phyloP scores from a whole-genome alignment of 768 basidiomycete genomes.

The Rhodosporidiobolus odoratus region DNA sequence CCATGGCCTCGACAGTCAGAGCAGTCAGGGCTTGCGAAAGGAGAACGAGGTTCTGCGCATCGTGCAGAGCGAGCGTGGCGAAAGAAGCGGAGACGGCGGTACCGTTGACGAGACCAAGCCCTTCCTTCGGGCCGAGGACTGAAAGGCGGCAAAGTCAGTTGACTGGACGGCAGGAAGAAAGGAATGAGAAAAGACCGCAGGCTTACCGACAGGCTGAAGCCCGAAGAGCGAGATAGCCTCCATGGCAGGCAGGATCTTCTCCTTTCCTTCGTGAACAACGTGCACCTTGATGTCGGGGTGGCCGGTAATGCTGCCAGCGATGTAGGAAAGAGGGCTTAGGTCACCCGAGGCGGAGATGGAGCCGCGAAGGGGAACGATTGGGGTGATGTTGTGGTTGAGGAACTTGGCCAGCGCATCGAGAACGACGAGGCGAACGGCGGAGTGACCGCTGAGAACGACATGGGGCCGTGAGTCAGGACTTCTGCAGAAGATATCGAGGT shows the following conservation, averaged over 20 bases:
- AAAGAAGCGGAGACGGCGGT: constrained; percentile 55
- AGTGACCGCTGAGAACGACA: constrained; percentile 60
- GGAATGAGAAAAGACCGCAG: constrained; percentile 44
- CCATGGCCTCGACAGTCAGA: constrained; percentile 72
- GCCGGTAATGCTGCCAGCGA: constrained; percentile 72
- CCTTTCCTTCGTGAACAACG: constrained; percentile 24
- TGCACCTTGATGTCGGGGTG: constrained; percentile 68
- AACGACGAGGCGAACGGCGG: constrained; percentile 73
- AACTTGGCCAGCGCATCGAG: constrained; percentile 71
- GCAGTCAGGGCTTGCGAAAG: constrained; percentile 67
- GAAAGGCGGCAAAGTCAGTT: neutral
- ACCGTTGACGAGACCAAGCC: constrained; percentile 57
- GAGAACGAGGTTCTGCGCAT: constrained; percentile 53
- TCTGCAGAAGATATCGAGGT: neutral
- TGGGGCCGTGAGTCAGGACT: neutral
- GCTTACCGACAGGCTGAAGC: constrained; percentile 57
- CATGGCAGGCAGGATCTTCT: constrained; percentile 43
- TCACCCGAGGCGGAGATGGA: constrained; percentile 73
- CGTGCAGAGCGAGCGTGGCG: constrained; percentile 66
- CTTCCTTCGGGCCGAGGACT: constrained; percentile 45
- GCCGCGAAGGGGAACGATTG: constrained; percentile 71
- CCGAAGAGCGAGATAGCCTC: constrained; percentile 49
- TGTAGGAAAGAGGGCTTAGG: constrained; percentile 59
- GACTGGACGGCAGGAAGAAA: neutral
- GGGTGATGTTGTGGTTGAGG: constrained; percentile 62